Evolutionary conservation across 805 yeast species (phyloP).

Genomic region (Priceomyces melissophilus): DNA sequence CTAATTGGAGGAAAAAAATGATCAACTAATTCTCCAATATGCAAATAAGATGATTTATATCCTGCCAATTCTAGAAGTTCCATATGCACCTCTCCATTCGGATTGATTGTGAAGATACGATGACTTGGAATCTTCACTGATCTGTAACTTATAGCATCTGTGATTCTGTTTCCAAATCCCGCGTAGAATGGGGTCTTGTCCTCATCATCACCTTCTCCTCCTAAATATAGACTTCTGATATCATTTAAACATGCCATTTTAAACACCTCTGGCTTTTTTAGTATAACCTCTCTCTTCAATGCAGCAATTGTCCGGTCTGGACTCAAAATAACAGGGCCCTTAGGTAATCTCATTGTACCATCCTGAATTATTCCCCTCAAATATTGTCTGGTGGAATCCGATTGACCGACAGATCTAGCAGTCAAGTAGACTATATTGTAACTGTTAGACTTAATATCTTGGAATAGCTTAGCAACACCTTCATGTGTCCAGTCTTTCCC

Average conservation of each 20-base stretch:
- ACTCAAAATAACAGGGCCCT: slow-evolving; percentile 90
- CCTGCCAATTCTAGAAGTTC: slow-evolving; percentile 94
- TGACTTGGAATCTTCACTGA: slow-evolving; percentile 93
- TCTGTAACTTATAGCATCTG: slow-evolving; percentile 93
- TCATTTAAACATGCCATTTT: slow-evolving; percentile 96
- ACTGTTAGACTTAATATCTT: slow-evolving; percentile 84
- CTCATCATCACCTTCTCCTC: slow-evolving; percentile 23
- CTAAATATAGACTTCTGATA: slow-evolving; percentile 65
- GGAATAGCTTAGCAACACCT: slow-evolving; percentile 89
- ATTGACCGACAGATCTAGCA: slow-evolving; percentile 93
- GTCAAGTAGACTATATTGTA: slow-evolving; percentile 92
- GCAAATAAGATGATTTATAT: slow-evolving; percentile 79
- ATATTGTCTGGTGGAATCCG: slow-evolving; percentile 86
- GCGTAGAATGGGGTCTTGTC: slow-evolving; percentile 86
- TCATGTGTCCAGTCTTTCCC: slow-evolving; percentile 98
- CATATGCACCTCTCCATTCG: slow-evolving; percentile 97
- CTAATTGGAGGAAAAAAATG: slow-evolving; percentile 88
- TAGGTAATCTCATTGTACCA: slow-evolving; percentile 68
- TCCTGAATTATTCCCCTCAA: slow-evolving; percentile 71
- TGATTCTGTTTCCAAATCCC: slow-evolving; percentile 94
- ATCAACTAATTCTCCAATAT: slow-evolving; percentile 90
- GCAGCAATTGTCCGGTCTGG: slow-evolving; percentile 98
- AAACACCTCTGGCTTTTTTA: slow-evolving; percentile 96
- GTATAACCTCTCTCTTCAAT: slow-evolving; percentile 80
- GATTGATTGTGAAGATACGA: slow-evolving; percentile 90